These are phyloP conservation scores for Ananas comosus DNA, from an alignment of 176 grass and related monocot species.

Conservation along the genomic window DNA sequence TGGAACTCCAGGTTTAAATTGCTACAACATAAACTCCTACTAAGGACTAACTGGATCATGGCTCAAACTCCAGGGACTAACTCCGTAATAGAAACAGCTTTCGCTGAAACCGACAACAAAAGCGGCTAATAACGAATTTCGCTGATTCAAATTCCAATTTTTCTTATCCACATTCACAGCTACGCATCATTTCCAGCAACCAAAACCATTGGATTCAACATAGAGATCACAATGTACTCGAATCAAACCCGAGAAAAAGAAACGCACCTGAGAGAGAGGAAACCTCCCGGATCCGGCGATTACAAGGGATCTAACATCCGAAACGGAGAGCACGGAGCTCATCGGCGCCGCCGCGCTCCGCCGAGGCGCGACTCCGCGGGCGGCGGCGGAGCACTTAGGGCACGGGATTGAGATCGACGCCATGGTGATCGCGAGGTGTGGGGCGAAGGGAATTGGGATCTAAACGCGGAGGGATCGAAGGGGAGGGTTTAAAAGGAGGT, in stretches of 20 bases:
- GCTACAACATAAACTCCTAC: too few species aligned
- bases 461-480: neutral
- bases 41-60: too few species aligned
- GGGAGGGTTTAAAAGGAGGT: slow-evolving; percentile 3
- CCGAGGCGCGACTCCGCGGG: neutral
- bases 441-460: slow-evolving; percentile 12
- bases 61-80: too few species aligned
- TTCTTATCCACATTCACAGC: neutral
- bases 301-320: slow-evolving; percentile 1
- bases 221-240: neutral
- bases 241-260: neutral
- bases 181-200: neutral
- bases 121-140: too few species aligned
- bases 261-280: slow-evolving; percentile 19
- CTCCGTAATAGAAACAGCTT: too few species aligned
- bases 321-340: neutral
- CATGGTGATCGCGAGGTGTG: slow-evolving; percentile 9
- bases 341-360: neutral
- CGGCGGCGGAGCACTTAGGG: slow-evolving; percentile 25
- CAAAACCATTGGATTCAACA: neutral
- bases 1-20: too few species aligned
- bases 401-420: slow-evolving; percentile 39
- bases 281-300: slow-evolving; percentile 24
- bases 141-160: neutral
- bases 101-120: too few species aligned